Percentiles rank a stretch among this genome's conserved stretches.
Evolutionary conservation across 2,329 filamentous ascomycete species (phyloP).

Genomic region (Colletotrichum tofieldiae): DNA sequence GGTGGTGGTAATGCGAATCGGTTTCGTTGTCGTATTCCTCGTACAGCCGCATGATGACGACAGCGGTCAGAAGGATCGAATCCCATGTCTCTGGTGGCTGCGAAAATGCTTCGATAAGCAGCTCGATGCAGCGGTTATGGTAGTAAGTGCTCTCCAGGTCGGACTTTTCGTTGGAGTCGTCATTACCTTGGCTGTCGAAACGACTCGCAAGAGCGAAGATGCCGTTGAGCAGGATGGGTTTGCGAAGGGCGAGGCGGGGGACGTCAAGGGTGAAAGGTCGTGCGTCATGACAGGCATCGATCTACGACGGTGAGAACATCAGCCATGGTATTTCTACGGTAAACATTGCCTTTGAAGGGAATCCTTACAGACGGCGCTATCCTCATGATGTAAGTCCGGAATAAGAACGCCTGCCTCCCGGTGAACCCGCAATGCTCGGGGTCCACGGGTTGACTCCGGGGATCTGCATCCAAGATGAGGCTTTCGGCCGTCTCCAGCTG

Average conservation of each 20-base stretch:
- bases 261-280: conserved; percentile 62
- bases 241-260: conserved; percentile 61
- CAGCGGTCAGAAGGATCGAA: conserved; percentile 62
- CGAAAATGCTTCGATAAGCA: conserved; percentile 62
- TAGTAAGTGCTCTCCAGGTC: conserved; percentile 61
- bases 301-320: conserved; percentile 1
- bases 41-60: conserved; percentile 65
- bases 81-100: conserved; percentile 59
- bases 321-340: not conserved
- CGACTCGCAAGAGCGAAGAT: conserved; percentile 63
- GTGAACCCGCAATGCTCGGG: conserved; percentile 31
- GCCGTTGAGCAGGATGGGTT: conserved; percentile 63
- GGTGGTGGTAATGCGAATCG: conserved; percentile 57
- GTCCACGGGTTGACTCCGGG: not conserved
- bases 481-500: conserved; percentile 5
- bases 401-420: conserved; percentile 30
- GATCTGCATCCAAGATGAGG: conserved; percentile 7
- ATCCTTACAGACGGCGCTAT: conserved; percentile 32
- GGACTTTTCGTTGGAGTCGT: conserved; percentile 43
- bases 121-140: conserved; percentile 61
- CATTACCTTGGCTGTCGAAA: conserved; percentile 58
- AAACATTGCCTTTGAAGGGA: not conserved
- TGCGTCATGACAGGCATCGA: conserved; percentile 44
- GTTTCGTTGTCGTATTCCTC: conserved; percentile 56
- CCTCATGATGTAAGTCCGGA: conserved; percentile 36